Conservation (phyloP, 139 green algal genomes). For the Picochlorum sp. region DNA sequence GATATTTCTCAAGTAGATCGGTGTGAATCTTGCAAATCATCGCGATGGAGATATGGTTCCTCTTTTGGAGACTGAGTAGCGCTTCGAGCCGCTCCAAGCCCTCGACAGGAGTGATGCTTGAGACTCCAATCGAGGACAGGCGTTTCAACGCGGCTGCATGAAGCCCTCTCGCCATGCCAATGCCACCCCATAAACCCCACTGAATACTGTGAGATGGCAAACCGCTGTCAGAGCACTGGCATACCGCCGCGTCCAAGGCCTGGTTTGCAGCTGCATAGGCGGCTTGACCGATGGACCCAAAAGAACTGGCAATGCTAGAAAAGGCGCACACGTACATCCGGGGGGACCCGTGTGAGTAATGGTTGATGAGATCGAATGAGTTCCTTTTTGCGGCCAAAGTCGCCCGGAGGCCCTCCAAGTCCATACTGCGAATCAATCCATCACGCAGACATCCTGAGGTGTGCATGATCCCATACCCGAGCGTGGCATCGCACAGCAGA, state of each 20-base stretch:
- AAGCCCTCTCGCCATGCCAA: conserved; percentile 27
- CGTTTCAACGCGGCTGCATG: background rate
- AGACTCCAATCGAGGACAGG: background rate
- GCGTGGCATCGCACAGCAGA: background rate
- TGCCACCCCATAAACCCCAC: conserved; percentile 38
- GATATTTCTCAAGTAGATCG: no score
- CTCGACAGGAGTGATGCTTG: background rate
- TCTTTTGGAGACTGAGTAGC: no score
- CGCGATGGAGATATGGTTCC: no score
- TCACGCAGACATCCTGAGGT: background rate
- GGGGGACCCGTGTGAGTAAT: background rate
- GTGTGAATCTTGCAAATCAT: no score
- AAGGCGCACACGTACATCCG: conserved; percentile 10
- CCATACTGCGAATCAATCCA: background rate
- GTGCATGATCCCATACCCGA: background rate
- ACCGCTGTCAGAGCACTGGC: background rate
- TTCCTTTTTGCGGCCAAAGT: conserved; percentile 27
- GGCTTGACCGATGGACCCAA: conserved; percentile 34
- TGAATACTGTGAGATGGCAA: conserved; percentile 10
- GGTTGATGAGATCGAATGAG: background rate
- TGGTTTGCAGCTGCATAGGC: conserved; percentile 43
- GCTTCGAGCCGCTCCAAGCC: background rate
- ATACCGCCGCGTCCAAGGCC: conserved; percentile 16
- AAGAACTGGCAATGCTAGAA: conserved; percentile 17
- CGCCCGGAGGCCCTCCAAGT: background rate